These are phyloP conservation scores for Fermentozyma sake DNA, from an alignment of 1,139 yeast species.

Conservation along the genomic window DNA sequence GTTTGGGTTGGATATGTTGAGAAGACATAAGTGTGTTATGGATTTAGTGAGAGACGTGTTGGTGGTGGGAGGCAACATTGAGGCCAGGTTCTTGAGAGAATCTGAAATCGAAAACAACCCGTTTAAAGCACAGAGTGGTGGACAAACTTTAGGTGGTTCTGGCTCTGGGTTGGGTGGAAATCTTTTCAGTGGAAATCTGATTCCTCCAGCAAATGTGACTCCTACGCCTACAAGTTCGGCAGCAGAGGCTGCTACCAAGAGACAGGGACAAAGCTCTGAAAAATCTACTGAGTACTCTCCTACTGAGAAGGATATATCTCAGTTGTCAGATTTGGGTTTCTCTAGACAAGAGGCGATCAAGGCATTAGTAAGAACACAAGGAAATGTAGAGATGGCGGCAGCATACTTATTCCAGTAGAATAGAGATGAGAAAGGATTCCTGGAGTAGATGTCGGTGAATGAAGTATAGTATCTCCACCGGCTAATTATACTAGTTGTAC, in stretches of 20 bases:
- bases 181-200: constrained; percentile 24
- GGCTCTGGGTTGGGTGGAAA: constrained; percentile 30
- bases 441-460: too few species aligned
- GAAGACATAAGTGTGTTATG: constrained; percentile 79
- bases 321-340: constrained; percentile 69
- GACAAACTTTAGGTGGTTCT: constrained; percentile 13
- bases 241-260: constrained; percentile 3
- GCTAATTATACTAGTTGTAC: too few species aligned
- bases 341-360: constrained; percentile 54
- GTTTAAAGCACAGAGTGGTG: constrained; percentile 1
- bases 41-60: constrained; percentile 70
- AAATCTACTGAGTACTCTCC: constrained; percentile 7
- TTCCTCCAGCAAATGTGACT: constrained; percentile 6
- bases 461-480: too few species aligned
- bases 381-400: constrained; percentile 85
- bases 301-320: constrained; percentile 47
- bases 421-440: too few species aligned
- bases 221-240: constrained; percentile 2
- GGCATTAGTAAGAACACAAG: constrained; percentile 65
- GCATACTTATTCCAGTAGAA: constrained; percentile 53
- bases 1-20: constrained; percentile 75
- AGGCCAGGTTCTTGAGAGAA: constrained; percentile 70
- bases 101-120: constrained; percentile 54
- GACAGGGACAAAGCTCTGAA: constrained; percentile 2
- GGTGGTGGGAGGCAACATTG: constrained; percentile 63